Evolutionary conservation across 1,284 basidiomycete genomes (phyloP).

Genomic region (Cryptococcus hybrid): DNA sequence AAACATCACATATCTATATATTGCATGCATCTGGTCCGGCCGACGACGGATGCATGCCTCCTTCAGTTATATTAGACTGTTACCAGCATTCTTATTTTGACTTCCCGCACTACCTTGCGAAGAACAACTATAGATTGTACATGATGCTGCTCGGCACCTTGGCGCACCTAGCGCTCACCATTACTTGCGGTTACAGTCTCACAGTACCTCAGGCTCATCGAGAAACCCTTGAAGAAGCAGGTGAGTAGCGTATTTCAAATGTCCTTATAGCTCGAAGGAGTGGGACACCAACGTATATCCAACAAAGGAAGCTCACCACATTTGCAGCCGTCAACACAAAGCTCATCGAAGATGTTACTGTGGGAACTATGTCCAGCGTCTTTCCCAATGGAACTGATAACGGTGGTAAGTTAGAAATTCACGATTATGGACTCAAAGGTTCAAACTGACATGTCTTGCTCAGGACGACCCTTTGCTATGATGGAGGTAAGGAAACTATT

Average conservation of each 20-base stretch:
- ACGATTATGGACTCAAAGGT: neutral
- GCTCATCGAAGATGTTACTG: conserved; percentile 26
- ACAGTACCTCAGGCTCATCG: conserved; percentile 8
- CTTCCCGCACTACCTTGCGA: too few species aligned
- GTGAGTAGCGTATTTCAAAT: conserved; percentile 9
- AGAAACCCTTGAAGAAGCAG: conserved; percentile 29
- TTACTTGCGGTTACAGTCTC: neutral
- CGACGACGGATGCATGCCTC: too few species aligned
- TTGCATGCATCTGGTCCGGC: too few species aligned
- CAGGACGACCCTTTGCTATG: conserved; percentile 60
- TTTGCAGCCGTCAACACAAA: conserved; percentile 10
- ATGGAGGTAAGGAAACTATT: conserved; percentile 58
- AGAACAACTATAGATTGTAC: too few species aligned
- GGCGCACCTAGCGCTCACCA: too few species aligned
- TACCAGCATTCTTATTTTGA: too few species aligned
- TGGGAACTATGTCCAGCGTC: conserved; percentile 43
- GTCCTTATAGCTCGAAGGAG: neutral
- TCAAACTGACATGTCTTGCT: neutral
- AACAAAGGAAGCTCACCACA: too few species aligned
- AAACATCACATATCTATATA: too few species aligned
- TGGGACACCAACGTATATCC: too few species aligned
- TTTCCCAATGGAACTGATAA: conserved; percentile 32
- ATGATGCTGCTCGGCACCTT: too few species aligned
- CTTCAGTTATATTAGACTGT: too few species aligned
- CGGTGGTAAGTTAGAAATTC: conserved; percentile 5